Evolutionary conservation across 768 basidiomycete species (phyloP).

Genomic region (Mrakia frigida): DNA sequence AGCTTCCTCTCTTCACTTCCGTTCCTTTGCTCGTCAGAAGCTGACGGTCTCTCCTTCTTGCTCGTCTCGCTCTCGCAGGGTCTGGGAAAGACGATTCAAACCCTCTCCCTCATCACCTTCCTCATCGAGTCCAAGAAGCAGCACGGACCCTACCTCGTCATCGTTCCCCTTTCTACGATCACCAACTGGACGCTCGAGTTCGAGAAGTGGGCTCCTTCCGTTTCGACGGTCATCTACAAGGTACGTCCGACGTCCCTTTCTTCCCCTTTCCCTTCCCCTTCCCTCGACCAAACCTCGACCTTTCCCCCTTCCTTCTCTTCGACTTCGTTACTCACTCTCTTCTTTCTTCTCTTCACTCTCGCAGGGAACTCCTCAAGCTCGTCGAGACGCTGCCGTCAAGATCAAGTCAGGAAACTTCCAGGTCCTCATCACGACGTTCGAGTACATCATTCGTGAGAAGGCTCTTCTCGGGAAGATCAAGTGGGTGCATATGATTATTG

Average conservation of each 20-base stretch:
- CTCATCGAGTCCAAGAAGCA: conserved; percentile 85
- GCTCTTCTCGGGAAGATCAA: conserved; percentile 81
- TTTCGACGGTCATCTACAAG: conserved; percentile 78
- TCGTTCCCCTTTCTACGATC: conserved; percentile 92
- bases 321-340: no score
- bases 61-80: conserved; percentile 32
- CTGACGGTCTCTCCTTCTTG: conserved; percentile 34
- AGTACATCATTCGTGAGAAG: conserved; percentile 97
- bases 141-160: conserved; percentile 90
- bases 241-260: no score
- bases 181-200: conserved; percentile 97
- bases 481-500: conserved; percentile 95
- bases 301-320: no score
- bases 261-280: no score
- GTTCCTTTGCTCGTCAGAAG: conserved; percentile 42
- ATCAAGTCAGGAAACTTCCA: conserved; percentile 73
- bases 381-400: conserved; percentile 70
- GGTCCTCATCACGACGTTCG: conserved; percentile 88
- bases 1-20: conserved; percentile 10
- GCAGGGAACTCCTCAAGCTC: conserved; percentile 70
- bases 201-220: conserved; percentile 88
- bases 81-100: conserved; percentile 46
- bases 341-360: no score
- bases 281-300: no score
- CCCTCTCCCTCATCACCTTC: conserved; percentile 68